Conservation (phyloP, 768 basidiomycete genomes). For the Pisolithus tinctorius region DNA sequence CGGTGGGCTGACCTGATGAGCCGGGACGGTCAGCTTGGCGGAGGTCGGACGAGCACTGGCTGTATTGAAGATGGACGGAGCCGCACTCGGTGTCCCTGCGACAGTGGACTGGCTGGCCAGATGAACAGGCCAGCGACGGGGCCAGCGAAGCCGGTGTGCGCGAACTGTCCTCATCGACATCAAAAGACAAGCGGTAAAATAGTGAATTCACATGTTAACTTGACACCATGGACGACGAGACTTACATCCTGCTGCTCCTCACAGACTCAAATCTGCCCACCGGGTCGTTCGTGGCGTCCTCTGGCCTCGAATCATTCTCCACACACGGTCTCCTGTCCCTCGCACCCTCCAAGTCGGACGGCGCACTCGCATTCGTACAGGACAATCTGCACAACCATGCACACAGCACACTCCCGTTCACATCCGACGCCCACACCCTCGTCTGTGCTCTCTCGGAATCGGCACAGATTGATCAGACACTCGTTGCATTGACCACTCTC, state of each 20-base stretch:
- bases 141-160: neutral
- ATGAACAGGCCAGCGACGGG: neutral
- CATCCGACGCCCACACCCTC: slow-evolving; percentile 59
- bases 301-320: slow-evolving; percentile 84
- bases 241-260: slow-evolving; percentile 70
- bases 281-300: slow-evolving; percentile 92
- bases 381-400: slow-evolving; percentile 77
- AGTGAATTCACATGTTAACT: too few relatives aligned
- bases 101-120: neutral
- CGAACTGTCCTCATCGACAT: neutral
- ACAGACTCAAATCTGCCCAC: slow-evolving; percentile 94
- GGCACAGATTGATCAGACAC: slow-evolving; percentile 16
- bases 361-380: slow-evolving; percentile 54
- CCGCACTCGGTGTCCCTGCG: neutral
- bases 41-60: neutral
- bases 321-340: slow-evolving; percentile 70
- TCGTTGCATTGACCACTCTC: slow-evolving; percentile 45
- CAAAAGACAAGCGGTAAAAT: neutral
- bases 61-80: neutral
- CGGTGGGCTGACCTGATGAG: neutral
- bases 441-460: slow-evolving; percentile 15
- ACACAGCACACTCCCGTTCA: slow-evolving; percentile 68
- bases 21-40: neutral
- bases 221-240: slow-evolving; percentile 34
- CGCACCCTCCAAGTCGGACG: slow-evolving; percentile 18